Base-by-base conservation (phyloP, 2,329 filamentous ascomycete species). In the Fusarium redolens region DNA sequence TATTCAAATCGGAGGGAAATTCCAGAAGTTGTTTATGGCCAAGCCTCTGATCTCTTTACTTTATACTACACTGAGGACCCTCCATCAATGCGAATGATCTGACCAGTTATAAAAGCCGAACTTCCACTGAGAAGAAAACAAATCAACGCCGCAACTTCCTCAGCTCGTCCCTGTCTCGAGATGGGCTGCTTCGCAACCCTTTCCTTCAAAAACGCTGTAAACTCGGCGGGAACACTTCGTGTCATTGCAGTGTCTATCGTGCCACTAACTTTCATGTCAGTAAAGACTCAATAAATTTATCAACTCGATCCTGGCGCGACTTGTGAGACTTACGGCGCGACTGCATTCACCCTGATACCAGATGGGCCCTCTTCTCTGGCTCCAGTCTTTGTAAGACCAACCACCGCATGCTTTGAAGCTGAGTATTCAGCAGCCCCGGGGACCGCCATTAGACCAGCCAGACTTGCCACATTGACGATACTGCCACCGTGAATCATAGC, bases 401-500 rank as follows among this genome's bases (percentile, higher is more conserved):
- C 43, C 7, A 81, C 79, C 7, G 69, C 79, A 40, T 80, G 79
- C 69, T 81, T 81, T 55, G 75, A 79, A 0, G 79, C 75, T 5
- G 74, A 59, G 40, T 81, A 81, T 3, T 79, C 78, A 0, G 77
- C 77, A 38, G 79, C 78, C 45, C 75, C 78, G 3, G 76, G 75
- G 17, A 78, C 77, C 3, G 81, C 85, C 15, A 74, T 78, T 4
- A 85, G 47, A 0, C 85, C 85, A 30, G 85, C 81, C 52, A 81
- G 83, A 18, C 82, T 76, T 13, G 28, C 20, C 20, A 84, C 82
- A 75, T 85, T 87, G 58, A 88, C 85, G 40, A 88, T 84, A 72
- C 84, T 85, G 0, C 83, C 84, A 0, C 79, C 77, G 13, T 79
- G 75, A 18, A 71, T 72, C 61, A 88, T 86, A 14, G 48, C 57